Evolutionary conservation across 2,329 filamentous ascomycete species (phyloP).

Genomic region (Pseudogymnoascus sp.): DNA sequence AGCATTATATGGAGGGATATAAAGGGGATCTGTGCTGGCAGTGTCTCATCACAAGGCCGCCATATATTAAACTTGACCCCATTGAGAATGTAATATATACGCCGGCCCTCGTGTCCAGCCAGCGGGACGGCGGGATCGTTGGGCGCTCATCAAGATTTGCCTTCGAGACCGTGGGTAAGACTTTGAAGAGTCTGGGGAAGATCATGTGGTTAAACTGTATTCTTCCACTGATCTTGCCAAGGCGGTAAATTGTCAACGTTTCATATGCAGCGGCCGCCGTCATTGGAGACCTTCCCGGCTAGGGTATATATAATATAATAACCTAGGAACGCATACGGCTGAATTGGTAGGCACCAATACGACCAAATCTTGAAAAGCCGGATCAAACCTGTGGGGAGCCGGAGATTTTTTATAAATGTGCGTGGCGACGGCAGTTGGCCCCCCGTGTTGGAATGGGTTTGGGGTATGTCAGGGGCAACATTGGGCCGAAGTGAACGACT

Average conservation of each 20-base stretch:
- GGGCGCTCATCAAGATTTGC: background rate
- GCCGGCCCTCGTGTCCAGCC: background rate
- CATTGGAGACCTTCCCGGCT: conserved; percentile 2
- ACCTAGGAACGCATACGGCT: background rate
- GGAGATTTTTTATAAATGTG: background rate
- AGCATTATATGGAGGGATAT: background rate
- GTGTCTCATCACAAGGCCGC: background rate
- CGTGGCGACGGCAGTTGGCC: background rate
- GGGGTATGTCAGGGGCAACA: background rate
- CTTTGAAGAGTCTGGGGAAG: background rate
- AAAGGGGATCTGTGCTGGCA: background rate
- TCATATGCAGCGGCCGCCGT: background rate
- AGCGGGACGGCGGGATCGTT: conserved; percentile 1
- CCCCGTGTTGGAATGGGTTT: background rate
- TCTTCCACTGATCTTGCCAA: background rate
- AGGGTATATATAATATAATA: background rate
- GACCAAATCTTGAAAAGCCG: background rate
- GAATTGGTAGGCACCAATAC: background rate
- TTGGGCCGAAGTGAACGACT: background rate
- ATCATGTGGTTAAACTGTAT: conserved; percentile 3
- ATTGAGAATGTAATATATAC: conserved; percentile 6
- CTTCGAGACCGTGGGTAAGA: background rate
- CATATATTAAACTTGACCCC: background rate
- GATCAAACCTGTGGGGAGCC: background rate
- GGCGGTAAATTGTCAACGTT: background rate